phyloP scores from a whole-genome alignment of 495 filamentous ascomycete species.

The Penicillium bovifimosum region DNA sequence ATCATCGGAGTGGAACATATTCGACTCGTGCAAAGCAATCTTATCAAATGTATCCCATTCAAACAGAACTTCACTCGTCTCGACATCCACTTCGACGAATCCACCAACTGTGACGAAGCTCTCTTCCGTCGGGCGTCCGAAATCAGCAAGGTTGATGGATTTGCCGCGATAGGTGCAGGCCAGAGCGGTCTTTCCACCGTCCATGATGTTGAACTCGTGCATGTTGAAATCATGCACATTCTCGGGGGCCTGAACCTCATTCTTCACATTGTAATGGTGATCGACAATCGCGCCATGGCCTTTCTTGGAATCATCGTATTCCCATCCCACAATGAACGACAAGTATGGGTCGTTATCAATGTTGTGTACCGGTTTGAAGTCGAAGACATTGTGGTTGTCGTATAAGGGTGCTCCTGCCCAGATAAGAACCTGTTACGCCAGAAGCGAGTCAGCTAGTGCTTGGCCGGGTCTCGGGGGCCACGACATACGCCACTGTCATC shows the following conservation, averaged over 20 bases:
- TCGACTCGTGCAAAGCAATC: constrained; percentile 36
- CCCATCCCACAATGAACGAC: constrained; percentile 43
- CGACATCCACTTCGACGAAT: constrained; percentile 44
- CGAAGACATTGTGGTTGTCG: constrained; percentile 34
- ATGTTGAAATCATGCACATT: constrained; percentile 41
- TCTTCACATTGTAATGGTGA: constrained; percentile 31
- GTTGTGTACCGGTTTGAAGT: constrained; percentile 37
- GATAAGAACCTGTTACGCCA: constrained; percentile 26
- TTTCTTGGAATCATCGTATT: constrained; percentile 29
- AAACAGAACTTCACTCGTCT: constrained; percentile 40
- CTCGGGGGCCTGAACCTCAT: constrained; percentile 34
- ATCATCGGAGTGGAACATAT: constrained; percentile 42
- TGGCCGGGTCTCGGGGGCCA: neutral
- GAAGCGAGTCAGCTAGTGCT: constrained; percentile 2
- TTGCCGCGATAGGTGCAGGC: constrained; percentile 46
- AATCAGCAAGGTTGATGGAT: constrained; percentile 35
- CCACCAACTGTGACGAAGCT: constrained; percentile 37
- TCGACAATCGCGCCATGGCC: constrained; percentile 33
- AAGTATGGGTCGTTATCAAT: constrained; percentile 36
- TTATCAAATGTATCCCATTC: constrained; percentile 45
- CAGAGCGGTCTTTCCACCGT: constrained; percentile 37
- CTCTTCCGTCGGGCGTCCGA: constrained; percentile 37
- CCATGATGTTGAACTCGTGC: constrained; percentile 46
- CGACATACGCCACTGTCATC: constrained; percentile 34
- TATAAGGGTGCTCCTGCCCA: constrained; percentile 37